A percentile compares a stretch with the other conserved stretches of the same genome.
phyloP scores from a whole-genome alignment of 805 yeast genomes.

The Candida alai region DNA sequence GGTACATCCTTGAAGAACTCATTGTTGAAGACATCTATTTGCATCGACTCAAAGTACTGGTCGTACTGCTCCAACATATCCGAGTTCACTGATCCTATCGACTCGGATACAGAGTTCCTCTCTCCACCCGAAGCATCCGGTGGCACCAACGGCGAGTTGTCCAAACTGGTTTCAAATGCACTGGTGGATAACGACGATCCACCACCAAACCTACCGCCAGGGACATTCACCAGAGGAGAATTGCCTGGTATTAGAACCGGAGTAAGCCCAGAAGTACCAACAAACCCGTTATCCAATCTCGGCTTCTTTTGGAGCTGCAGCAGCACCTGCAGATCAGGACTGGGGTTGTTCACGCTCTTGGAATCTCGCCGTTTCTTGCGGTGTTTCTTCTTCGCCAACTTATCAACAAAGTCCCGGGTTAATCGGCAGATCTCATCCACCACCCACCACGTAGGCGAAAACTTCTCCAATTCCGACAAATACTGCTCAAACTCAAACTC shows the following conservation, averaged over 20 bases:
- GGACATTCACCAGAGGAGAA: too few species aligned
- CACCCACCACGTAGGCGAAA: constrained; percentile 22
- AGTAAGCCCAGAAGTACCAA: not conserved
- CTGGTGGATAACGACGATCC: not conserved
- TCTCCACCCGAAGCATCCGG: not conserved
- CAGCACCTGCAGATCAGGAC: not conserved
- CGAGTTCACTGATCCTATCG: constrained; percentile 3
- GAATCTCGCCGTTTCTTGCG: constrained; percentile 2
- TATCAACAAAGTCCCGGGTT: constrained; percentile 19
- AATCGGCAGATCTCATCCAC: constrained; percentile 25
- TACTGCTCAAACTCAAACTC: constrained; percentile 17
- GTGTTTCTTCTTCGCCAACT: constrained; percentile 10
- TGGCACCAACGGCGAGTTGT: not conserved
- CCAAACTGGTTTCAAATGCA: not conserved
- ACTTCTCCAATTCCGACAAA: constrained; percentile 18
- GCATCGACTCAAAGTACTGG: constrained; percentile 23
- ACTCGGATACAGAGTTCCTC: not conserved
- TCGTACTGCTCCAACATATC: constrained; percentile 15
- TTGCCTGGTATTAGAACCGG: constrained; percentile 3
- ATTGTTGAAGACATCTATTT: constrained; percentile 23
- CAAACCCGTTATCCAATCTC: not conserved
- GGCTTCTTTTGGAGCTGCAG: not conserved
- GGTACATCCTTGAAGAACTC: constrained; percentile 25
- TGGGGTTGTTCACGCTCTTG: not conserved
- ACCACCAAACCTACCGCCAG: too few species aligned